Conservation (phyloP, 352 stramenopile genomes). For the Phytophthora rubi region DNA sequence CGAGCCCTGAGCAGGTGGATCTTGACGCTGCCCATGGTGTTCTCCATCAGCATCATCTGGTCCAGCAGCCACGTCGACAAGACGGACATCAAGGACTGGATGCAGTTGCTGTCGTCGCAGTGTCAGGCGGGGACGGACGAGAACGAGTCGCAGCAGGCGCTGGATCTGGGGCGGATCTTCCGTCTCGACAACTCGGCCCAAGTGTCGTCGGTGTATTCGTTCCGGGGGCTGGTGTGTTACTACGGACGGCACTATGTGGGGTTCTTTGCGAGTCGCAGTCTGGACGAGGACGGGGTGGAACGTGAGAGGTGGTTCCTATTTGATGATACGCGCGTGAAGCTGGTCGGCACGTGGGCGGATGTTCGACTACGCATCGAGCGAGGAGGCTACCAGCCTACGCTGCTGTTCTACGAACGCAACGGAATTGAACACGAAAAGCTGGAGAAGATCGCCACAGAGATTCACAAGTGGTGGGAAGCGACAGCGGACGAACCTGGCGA, state of each 20-base stretch:
- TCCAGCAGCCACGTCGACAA: slow-evolving; percentile 73
- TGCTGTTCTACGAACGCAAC: slow-evolving; percentile 86
- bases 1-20: slow-evolving; percentile 75
- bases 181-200: slow-evolving; percentile 49
- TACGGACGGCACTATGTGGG: slow-evolving; percentile 87
- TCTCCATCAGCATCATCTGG: slow-evolving; percentile 86
- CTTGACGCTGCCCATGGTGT: slow-evolving; percentile 86
- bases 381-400: slow-evolving; percentile 80
- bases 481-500: slow-evolving; percentile 39
- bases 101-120: slow-evolving; percentile 70
- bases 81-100: slow-evolving; percentile 71
- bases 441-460: slow-evolving; percentile 66
- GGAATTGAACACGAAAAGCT: slow-evolving; percentile 67
- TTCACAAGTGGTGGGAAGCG: slow-evolving; percentile 81
- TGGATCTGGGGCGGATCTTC: slow-evolving; percentile 79
- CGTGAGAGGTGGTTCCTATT: slow-evolving; percentile 82
- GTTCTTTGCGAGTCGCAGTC: slow-evolving; percentile 80
- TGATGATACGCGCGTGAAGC: slow-evolving; percentile 85
- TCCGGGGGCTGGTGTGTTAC: slow-evolving; percentile 87
- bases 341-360: slow-evolving; percentile 74
- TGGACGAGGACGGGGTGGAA: slow-evolving; percentile 55
- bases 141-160: slow-evolving; percentile 49
- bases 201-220: slow-evolving; percentile 59
- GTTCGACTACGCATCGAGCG: slow-evolving; percentile 77
- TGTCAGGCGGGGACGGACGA: slow-evolving; percentile 30